These are phyloP conservation scores for Didymella segeticola DNA, from an alignment of 2,329 filamentous ascomycete species.

Conservation along the genomic window DNA sequence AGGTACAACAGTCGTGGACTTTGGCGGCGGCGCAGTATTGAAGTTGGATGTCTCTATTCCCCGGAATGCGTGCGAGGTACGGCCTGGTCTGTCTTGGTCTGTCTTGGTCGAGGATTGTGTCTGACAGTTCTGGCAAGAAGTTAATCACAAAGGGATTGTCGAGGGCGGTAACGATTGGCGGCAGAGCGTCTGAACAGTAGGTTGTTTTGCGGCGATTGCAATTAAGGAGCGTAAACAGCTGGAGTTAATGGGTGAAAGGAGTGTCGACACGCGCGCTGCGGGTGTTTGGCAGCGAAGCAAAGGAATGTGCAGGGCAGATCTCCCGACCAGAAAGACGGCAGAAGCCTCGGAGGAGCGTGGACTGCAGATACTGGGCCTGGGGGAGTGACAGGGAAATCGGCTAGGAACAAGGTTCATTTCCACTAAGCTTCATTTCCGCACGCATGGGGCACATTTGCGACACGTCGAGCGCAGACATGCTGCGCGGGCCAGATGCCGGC, in stretches of 20 bases:
- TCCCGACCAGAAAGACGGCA: slow-evolving; percentile 25
- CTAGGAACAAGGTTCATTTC: slow-evolving; percentile 27
- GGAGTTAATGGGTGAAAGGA: slow-evolving; percentile 25
- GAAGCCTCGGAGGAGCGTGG: slow-evolving; percentile 24
- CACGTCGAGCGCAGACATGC: slow-evolving; percentile 16
- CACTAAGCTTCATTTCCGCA: slow-evolving; percentile 37
- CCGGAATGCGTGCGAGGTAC: slow-evolving; percentile 9
- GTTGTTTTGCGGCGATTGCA: slow-evolving; percentile 21
- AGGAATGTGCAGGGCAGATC: slow-evolving; percentile 28
- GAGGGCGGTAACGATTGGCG: slow-evolving; percentile 21
- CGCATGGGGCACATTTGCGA: slow-evolving; percentile 26
- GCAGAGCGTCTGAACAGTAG: slow-evolving; percentile 28
- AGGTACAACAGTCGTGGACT: slow-evolving; percentile 13
- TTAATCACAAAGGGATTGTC: slow-evolving; percentile 2
- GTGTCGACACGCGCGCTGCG: slow-evolving; percentile 36
- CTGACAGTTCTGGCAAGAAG: slow-evolving; percentile 4
- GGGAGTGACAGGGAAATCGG: slow-evolving; percentile 26
- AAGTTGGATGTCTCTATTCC: not conserved
- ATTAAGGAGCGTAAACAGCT: slow-evolving; percentile 35
- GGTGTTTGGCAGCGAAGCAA: slow-evolving; percentile 20
- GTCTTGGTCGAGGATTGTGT: slow-evolving; percentile 4
- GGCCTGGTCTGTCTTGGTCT: no score
- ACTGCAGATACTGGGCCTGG: slow-evolving; percentile 25
- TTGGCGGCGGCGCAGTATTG: slow-evolving; percentile 3
- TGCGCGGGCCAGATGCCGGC: slow-evolving; percentile 24